Conservation (phyloP, 306 rosid species). For the Trifolium fragiferum region DNA sequence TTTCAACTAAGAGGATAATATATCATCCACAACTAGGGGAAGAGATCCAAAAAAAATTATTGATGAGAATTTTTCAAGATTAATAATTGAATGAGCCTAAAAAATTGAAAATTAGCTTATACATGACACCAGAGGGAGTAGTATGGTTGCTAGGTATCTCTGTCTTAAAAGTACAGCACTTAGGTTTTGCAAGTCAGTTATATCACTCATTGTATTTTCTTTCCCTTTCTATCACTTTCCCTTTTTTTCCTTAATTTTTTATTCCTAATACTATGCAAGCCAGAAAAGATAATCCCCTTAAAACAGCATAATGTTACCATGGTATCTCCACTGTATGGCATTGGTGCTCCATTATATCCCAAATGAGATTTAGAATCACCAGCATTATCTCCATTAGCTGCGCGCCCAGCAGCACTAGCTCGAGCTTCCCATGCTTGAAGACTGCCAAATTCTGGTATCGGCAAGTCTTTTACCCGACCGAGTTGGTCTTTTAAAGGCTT, state of each 20-base stretch:
- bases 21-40: not conserved
- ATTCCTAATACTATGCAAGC: constrained; percentile 3
- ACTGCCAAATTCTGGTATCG: constrained; percentile 88
- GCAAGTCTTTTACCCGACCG: constrained; percentile 82
- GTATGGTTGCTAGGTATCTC: not conserved
- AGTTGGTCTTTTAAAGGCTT: constrained; percentile 91
- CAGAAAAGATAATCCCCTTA: constrained; percentile 26
- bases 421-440: constrained; percentile 98
- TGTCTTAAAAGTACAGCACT: not conserved
- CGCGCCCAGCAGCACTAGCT: constrained; percentile 84
- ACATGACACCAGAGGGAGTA: not conserved
- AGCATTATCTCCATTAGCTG: constrained; percentile 72
- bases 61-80: too few relatives aligned
- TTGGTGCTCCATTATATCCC: constrained; percentile 81
- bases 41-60: constrained; percentile 13
- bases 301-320: constrained; percentile 59
- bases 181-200: constrained; percentile 7
- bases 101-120: too few relatives aligned
- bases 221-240: constrained; percentile 15
- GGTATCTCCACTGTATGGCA: constrained; percentile 97
- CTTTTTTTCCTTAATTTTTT: not conserved
- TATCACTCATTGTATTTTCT: constrained; percentile 3
- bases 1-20: constrained; percentile 6
- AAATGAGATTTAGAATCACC: constrained; percentile 78
- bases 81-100: too few relatives aligned